Evolutionary conservation across 1,139 yeast species (phyloP).

Genomic region (Yamadazyma atlantica): DNA sequence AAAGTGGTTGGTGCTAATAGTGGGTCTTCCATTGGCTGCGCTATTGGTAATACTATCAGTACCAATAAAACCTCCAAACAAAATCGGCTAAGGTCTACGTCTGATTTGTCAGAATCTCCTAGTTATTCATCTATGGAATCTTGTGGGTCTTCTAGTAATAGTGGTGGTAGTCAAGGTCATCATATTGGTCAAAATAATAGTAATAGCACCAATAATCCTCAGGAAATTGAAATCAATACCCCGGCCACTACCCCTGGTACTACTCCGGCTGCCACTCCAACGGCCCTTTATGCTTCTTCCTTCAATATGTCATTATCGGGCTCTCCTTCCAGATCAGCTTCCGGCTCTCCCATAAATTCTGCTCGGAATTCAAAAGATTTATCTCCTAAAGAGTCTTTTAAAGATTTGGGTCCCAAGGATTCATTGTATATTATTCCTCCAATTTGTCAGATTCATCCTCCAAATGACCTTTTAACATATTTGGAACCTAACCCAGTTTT

Average conservation of each 20-base stretch:
- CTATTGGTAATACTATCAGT: conserved; percentile 1
- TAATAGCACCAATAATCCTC: background rate
- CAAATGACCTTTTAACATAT: conserved; percentile 29
- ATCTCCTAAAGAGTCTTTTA: background rate
- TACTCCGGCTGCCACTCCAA: conserved; percentile 1
- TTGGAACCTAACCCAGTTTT: conserved; percentile 51
- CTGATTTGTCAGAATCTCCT: conserved; percentile 8
- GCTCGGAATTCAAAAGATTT: background rate
- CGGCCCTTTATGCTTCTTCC: background rate
- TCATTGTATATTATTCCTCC: background rate
- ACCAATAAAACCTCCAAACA: background rate
- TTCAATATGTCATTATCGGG: background rate
- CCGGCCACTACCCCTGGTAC: background rate
- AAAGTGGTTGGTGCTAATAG: background rate
- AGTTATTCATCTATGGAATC: conserved; percentile 2
- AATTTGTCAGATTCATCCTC: conserved; percentile 4
- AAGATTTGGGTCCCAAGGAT: background rate
- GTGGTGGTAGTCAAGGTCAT: background rate
- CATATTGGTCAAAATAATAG: background rate
- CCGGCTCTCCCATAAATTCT: background rate
- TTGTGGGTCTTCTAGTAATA: background rate
- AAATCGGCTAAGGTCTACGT: conserved; percentile 6
- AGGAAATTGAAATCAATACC: background rate
- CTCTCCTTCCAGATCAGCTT: conserved; percentile 1
- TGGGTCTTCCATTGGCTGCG: conserved; percentile 1